Percentiles rank a stretch among this genome's conserved stretches.
These are phyloP conservation scores for Ogataea methanolica DNA, from an alignment of 805 yeast species.

Conservation along the genomic window DNA sequence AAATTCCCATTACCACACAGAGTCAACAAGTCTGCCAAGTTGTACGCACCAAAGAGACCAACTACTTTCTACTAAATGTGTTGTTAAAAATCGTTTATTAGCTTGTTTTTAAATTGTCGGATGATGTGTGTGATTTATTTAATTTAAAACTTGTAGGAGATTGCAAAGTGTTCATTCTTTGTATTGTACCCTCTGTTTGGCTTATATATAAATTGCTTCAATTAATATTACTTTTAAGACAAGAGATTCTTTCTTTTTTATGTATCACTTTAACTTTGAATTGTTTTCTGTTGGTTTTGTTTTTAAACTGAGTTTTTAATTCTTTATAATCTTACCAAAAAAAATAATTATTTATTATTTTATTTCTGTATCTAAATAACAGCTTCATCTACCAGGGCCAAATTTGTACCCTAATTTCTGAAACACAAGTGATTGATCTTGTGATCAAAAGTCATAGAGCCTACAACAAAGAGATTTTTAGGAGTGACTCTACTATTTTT, in stretches of 20 bases:
- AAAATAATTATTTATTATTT: background rate
- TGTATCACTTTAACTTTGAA: background rate
- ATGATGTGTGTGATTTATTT: constrained; percentile 5
- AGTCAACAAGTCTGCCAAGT: constrained; percentile 82
- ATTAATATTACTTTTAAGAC: too few species aligned
- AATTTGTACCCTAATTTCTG: too few species aligned
- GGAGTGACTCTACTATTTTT: too few species aligned
- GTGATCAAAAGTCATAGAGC: too few species aligned
- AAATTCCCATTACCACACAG: constrained; percentile 99
- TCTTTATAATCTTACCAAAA: background rate
- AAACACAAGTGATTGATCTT: too few species aligned
- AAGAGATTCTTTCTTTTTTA: background rate
- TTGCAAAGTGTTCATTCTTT: too few species aligned
- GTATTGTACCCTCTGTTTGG: too few species aligned
- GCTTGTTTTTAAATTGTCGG: background rate
- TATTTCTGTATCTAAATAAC: background rate
- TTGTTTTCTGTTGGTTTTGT: background rate
- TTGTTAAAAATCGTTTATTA: background rate
- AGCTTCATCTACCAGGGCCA: too few species aligned
- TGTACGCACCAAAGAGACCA: constrained; percentile 92
- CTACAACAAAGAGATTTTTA: too few species aligned
- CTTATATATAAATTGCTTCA: too few species aligned
- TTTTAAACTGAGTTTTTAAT: background rate
- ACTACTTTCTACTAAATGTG: constrained; percentile 83
- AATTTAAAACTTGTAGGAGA: constrained; percentile 2